Evolutionary conservation across 2,329 filamentous ascomycete genomes (phyloP), one percentile per base, ranked within the genome.

Genomic region (Talaromyces atroroseus): DNA sequence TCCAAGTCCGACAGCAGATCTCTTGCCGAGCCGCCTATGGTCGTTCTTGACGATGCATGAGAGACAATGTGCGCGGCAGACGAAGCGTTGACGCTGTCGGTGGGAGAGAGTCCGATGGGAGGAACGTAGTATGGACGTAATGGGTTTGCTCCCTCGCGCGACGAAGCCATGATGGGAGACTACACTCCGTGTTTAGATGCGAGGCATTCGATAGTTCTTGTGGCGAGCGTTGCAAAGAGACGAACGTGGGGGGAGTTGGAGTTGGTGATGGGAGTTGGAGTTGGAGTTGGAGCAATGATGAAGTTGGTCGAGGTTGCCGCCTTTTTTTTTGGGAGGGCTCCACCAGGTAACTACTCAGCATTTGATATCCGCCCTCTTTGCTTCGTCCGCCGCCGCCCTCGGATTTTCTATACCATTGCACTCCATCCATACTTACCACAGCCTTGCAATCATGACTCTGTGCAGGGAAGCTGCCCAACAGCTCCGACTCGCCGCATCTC

Each of bases 1-100:
- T 97, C 92, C 61, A 97, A 80, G 68, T 97, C 92, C 52, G 87
- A 86, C 60, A 96, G 85, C 59, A 95, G 87, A 70, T 94, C 88
- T 71, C 91, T 88, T 61, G 91, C 90, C 66, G 88, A 77, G 67
- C 78, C 75, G 63, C 80, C 77, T 65, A 84, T 79, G 65, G 77
- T 79, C 55, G 78, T 74, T 63, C 74, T 71, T 18, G 79, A 74
- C 45, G 74, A 72, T 49, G 76, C 65, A 57, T 71, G 59, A 52
- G 70, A 52, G 55, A 61, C 53, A 56, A 64, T 62, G 63, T 69
- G 65, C 59, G 65, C 50, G 55, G 69, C 59, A 47, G 69, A 64
- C 21, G 75, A 66, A 48, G 70, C 64, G 55, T 77, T 69, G 63
- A 71, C 58, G 23, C 59, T 51, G 12, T 65, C 46, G 53, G 75